Conservation (phyloP, 2,329 filamentous ascomycete genomes). For the Simplicillium aogashimaense region DNA sequence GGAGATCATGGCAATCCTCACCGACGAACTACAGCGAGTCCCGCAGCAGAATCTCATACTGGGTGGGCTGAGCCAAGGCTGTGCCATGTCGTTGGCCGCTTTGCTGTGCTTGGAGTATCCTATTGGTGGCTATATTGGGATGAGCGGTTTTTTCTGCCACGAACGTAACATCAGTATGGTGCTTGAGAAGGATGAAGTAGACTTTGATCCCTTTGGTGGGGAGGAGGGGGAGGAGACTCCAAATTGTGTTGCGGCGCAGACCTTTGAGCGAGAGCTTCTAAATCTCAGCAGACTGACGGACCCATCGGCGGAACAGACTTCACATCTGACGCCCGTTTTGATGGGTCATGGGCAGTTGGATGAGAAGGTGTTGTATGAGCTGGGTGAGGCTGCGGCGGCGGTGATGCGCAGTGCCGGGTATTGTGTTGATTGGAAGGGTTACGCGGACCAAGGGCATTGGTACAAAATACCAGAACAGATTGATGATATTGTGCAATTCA, state of each 20-base stretch:
- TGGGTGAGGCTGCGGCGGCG: slow-evolving; percentile 19
- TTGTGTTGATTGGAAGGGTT: slow-evolving; percentile 26
- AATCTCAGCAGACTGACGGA: background rate
- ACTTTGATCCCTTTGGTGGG: slow-evolving; percentile 14
- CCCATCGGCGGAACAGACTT: slow-evolving; percentile 1
- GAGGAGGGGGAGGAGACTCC: slow-evolving; percentile 7
- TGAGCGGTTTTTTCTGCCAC: slow-evolving; percentile 36
- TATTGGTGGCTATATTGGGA: slow-evolving; percentile 33
- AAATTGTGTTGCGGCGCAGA: slow-evolving; percentile 13
- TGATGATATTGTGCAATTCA: slow-evolving; percentile 12
- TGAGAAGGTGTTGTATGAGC: slow-evolving; percentile 20
- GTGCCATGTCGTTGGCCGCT: slow-evolving; percentile 31
- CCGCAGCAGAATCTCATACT: slow-evolving; percentile 30
- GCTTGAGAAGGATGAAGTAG: slow-evolving; percentile 8
- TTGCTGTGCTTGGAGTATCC: slow-evolving; percentile 26
- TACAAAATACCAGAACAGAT: slow-evolving; percentile 37
- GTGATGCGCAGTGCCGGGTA: slow-evolving; percentile 21
- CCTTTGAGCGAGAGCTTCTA: slow-evolving; percentile 18
- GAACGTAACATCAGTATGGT: slow-evolving; percentile 20
- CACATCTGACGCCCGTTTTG: slow-evolving; percentile 25
- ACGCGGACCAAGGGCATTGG: slow-evolving; percentile 33
- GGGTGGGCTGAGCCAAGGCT: slow-evolving; percentile 44
- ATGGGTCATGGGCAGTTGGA: slow-evolving; percentile 31
- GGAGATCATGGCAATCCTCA: slow-evolving; percentile 23
- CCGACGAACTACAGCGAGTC: slow-evolving; percentile 18